phyloP scores from a whole-genome alignment of 116 monocot species.

The Phalaenopsis hybrid region DNA sequence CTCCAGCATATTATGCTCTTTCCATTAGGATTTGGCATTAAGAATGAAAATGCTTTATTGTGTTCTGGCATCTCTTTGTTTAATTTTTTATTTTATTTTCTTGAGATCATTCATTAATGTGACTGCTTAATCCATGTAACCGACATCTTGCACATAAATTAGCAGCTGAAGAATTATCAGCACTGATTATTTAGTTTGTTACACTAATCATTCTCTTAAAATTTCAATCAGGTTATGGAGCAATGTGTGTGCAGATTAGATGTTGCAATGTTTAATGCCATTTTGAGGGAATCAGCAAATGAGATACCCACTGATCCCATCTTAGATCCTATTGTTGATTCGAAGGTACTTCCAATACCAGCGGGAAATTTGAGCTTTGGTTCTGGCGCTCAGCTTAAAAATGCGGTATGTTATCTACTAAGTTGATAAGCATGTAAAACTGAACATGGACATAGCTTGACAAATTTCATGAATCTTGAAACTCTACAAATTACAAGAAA shows the following conservation, averaged over 20 bases:
- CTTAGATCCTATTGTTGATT: slow-evolving; percentile 93
- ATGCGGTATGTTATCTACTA: slow-evolving; percentile 42
- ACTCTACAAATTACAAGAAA: neutral
- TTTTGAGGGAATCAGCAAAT: slow-evolving; percentile 82
- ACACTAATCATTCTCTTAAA: neutral
- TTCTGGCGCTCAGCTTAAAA: slow-evolving; percentile 90
- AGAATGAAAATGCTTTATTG: neutral
- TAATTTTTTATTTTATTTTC: neutral
- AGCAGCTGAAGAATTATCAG: neutral
- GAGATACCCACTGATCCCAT: slow-evolving; percentile 95
- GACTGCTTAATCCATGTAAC: neutral
- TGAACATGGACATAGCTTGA: neutral
- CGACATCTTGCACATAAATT: neutral
- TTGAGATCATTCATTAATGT: neutral
- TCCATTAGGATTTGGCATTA: neutral
- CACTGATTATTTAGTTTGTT: neutral
- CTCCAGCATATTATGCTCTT: neutral
- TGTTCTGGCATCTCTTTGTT: neutral
- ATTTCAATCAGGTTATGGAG: slow-evolving; percentile 73
- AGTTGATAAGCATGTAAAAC: neutral
- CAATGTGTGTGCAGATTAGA: slow-evolving; percentile 84
- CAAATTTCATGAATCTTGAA: neutral
- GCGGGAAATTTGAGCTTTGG: slow-evolving; percentile 95
- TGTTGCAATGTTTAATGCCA: slow-evolving; percentile 98
- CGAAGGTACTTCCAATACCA: slow-evolving; percentile 80